phyloP scores from a whole-genome alignment of 2,329 filamentous ascomycete genomes.

The Cephalotrichum gorgonifer region DNA sequence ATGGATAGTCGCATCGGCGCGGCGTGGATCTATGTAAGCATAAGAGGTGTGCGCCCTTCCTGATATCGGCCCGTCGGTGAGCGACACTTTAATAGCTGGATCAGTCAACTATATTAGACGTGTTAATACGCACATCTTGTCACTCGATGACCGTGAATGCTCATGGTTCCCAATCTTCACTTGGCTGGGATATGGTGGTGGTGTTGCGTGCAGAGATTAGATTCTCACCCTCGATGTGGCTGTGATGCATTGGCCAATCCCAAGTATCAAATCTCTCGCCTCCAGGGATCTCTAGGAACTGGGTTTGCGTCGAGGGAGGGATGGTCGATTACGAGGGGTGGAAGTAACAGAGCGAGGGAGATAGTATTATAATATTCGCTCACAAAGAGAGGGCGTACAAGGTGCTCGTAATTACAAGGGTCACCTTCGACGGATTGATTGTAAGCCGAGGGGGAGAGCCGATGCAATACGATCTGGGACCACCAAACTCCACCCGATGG shows the following conservation, averaged over 20 bases:
- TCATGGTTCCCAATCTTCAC: neutral
- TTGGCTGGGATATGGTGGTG: neutral
- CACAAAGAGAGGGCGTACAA: too few species aligned
- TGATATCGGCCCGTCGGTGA: neutral
- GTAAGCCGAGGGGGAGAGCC: neutral
- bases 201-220: too few species aligned
- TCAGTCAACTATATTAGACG: neutral
- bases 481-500: slow-evolving; percentile 3
- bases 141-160: neutral
- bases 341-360: too few species aligned
- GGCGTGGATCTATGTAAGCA: neutral
- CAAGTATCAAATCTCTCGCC: too few species aligned
- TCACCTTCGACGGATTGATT: too few species aligned
- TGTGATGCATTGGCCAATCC: neutral
- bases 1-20: neutral
- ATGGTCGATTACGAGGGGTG: too few species aligned
- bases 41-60: neutral
- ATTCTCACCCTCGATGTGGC: neutral
- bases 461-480: neutral
- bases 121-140: neutral
- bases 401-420: too few species aligned
- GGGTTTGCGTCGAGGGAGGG: too few species aligned
- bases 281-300: too few species aligned
- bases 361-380: too few species aligned
- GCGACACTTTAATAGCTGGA: neutral